Conservation (phyloP, 106 monocot genomes). For the Apostasia shenzhenica region DNA sequence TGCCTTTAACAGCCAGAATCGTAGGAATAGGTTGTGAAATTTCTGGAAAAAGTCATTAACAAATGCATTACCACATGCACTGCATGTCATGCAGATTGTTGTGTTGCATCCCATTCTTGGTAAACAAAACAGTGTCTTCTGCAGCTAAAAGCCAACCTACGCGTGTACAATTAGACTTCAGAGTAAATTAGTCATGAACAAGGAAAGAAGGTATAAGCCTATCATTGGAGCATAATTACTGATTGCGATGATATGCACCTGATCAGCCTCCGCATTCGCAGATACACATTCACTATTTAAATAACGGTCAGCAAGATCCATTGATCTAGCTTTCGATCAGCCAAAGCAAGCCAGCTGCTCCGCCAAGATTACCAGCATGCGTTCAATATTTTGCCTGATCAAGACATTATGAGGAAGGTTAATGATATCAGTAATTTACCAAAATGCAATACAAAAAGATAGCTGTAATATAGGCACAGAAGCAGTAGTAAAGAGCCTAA, state of each 20-base stretch:
- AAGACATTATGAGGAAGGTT: neutral
- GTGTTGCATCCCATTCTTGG: conserved; percentile 97
- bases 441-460: too few relatives aligned
- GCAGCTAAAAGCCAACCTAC: conserved; percentile 77
- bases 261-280: conserved; percentile 90
- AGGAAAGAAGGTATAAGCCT: conserved; percentile 2
- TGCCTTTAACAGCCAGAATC: neutral
- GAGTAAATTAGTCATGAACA: neutral
- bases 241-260: conserved; percentile 28
- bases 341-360: conserved; percentile 74
- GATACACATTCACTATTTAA: conserved; percentile 94
- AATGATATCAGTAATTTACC: too few relatives aligned
- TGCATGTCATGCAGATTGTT: conserved; percentile 99
- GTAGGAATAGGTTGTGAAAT: neutral
- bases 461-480: too few relatives aligned
- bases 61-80: conserved; percentile 84
- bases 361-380: conserved; percentile 70
- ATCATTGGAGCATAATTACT: neutral
- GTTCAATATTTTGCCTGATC: conserved; percentile 71
- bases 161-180: conserved; percentile 6
- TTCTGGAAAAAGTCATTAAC: neutral
- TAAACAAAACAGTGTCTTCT: conserved; percentile 94
- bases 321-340: conserved; percentile 95
- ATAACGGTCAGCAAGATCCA: conserved; percentile 99
- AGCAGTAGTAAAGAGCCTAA: too few relatives aligned